Base-by-base conservation (phyloP, 2,329 filamentous ascomycete species). In the Diplodia seriata region DNA sequence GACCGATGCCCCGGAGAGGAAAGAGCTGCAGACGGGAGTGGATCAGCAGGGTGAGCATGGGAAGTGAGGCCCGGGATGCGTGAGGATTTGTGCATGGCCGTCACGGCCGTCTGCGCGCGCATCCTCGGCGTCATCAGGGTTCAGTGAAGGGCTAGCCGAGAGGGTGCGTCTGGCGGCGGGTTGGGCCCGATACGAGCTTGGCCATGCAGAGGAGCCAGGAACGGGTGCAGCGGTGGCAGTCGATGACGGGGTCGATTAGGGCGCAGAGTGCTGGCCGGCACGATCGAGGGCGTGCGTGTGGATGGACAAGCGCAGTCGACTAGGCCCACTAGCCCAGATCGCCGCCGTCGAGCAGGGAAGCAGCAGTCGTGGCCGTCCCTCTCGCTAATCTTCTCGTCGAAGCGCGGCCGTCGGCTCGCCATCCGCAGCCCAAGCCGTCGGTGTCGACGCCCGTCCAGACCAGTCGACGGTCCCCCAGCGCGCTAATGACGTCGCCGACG, bases 171-270 rank as follows among this genome's bases (percentile, higher is more conserved):
- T 18, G 23, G n/a, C 59, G 43, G 36, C 29, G 7, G 33, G 38
- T 38, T 23, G 33, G 50, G 62, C 49, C 50, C 47, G 50, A 63
- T 63, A 63, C 59, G 59, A 51, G 59, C 47, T 38, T 63, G 59
- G 59, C 59, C 43, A 31, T 38, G 47, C n/a, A 29, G 31, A 18
- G n/a, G 6, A 7, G 59, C 59, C 59, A 63, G 59, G 59, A 63
- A 63, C 43, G 59, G 59, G 55, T 9, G 40, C 23, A 31, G 20
- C 33, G 14, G 26, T 31, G 38, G 15, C 26, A 23, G n/a, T 54
- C 62, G 62, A 65, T 65, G 62, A 65, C 51, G 62, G 38, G 61
- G 62, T 43, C 62, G 62, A 55, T 63, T 63, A 38, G 59, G 59
- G 59, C 59, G 59, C 29, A 36, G 12, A 38, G 31, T 38, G n/a